These are phyloP conservation scores for Colletotrichum musicola DNA, from an alignment of 2,329 filamentous ascomycete genomes.

Conservation along the genomic window DNA sequence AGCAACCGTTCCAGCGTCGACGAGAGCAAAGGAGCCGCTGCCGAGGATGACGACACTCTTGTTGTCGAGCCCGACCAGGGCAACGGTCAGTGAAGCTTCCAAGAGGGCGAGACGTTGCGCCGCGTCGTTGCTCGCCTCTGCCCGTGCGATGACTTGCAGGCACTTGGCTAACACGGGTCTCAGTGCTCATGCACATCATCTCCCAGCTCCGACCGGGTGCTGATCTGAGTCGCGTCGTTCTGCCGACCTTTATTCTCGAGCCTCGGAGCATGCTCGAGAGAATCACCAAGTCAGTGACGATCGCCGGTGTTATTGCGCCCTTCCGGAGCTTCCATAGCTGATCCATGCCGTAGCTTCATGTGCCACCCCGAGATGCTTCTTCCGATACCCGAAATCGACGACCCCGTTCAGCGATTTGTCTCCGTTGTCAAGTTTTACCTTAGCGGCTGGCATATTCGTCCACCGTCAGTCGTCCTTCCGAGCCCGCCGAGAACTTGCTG, in stretches of 20 bases:
- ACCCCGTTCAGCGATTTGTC: conserved; percentile 90
- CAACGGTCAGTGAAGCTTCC: conserved; percentile 75
- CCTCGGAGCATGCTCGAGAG: conserved; percentile 97
- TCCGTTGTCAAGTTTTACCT: conserved; percentile 98
- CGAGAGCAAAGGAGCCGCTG: conserved; percentile 59
- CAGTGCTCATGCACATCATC: conserved; percentile 97
- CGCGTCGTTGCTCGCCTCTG: neutral
- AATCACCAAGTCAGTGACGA: conserved; percentile 87
- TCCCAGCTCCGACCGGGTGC: conserved; percentile 95
- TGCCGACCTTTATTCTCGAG: conserved; percentile 98
- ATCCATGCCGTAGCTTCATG: conserved; percentile 82
- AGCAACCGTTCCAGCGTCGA: conserved; percentile 69
- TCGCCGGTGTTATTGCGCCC: neutral
- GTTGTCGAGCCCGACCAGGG: conserved; percentile 93
- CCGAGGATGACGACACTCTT: conserved; percentile 78
- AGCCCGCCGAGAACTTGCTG: conserved; percentile 15
- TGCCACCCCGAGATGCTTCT: conserved; percentile 97
- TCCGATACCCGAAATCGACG: conserved; percentile 86
- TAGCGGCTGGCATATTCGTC: conserved; percentile 98
- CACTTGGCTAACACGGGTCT: conserved; percentile 22
- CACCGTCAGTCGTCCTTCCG: conserved; percentile 74
- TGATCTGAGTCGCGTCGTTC: conserved; percentile 91
- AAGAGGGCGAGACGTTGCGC: neutral
- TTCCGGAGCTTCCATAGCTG: conserved; percentile 20
- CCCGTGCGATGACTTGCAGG: conserved; percentile 4